A percentile compares a stretch with the other conserved stretches of the same genome.
Evolutionary conservation across 306 rosid genomes (phyloP).

Genomic region (Casuarina equisetifolia): DNA sequence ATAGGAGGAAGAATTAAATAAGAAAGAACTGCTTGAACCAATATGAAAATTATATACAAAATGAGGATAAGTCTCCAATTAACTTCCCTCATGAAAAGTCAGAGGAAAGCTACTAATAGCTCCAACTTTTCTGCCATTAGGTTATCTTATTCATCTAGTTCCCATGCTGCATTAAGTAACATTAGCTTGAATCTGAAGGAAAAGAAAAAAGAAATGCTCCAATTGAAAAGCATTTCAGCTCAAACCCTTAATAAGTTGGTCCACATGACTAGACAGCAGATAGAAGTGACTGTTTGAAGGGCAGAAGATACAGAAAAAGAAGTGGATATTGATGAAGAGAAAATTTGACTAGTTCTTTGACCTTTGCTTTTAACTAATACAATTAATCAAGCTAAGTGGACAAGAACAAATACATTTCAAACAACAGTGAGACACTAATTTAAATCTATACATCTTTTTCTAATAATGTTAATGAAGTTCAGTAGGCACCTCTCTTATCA

Average conservation of each 20-base stretch:
- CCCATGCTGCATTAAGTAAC: not conserved
- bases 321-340: not conserved
- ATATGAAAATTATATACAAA: not conserved
- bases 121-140: not conserved
- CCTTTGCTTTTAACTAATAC: not conserved
- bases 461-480: not conserved
- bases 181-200: not conserved
- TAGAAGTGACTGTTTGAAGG: not conserved
- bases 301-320: not conserved
- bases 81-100: not conserved
- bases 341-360: not conserved
- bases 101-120: no score
- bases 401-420: not conserved
- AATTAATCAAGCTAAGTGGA: not conserved
- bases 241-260: not conserved
- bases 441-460: no score
- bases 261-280: not conserved
- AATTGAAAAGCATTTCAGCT: not conserved
- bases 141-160: not conserved
- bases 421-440: not conserved
- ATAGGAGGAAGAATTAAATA: not conserved
- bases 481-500: not conserved
- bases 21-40: not conserved
- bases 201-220: not conserved
- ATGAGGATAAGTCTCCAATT: not conserved